Evolutionary conservation across 140 eudicot genomes (phyloP), one percentile per base, ranked within the genome.

Genomic region (Bidens hawaiensis): DNA sequence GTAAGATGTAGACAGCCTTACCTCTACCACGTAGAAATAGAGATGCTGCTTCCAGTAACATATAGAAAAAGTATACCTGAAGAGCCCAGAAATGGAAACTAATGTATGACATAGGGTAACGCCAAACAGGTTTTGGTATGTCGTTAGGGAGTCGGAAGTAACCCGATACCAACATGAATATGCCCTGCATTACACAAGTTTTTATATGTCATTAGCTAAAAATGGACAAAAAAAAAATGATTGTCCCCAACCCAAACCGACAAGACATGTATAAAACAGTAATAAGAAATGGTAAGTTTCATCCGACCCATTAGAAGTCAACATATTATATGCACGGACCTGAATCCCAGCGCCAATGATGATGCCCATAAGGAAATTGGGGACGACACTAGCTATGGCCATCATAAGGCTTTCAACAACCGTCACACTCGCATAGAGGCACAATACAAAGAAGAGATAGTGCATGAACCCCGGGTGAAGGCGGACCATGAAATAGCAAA

Each of bases 31-130:
- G n/a, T n/a, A n/a, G n/a, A n/a, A n/a, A n/a, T n/a, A n/a, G n/a
- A n/a, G n/a, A n/a, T n/a, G n/a, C n/a, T n/a, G n/a, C n/a, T n/a
- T n/a, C n/a, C n/a, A n/a, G n/a, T n/a, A n/a, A n/a, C n/a, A n/a
- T n/a, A n/a, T n/a, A 0, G 12, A n/a, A 42, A 9, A 36, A 36
- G 14, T 8, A 3, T 74, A 91, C 98, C 98, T 91, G 99, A 4
- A 93, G 88, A 70, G 99, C 99, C 99, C 99, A 93, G 75, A 74
- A 93, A 67, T 93, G 99, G 80, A 93, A 93, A 77, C 99, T 93
- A 61, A 93, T 85, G 76, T 93, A 93, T 2, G 99, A 93, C 99
- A 93, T 93, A 5, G 99, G 99, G 69, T 93, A 93, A 58, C 96
- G 94, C 99, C 99, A 93, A 2, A 93, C 79, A 2, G 96, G 93